These are phyloP conservation scores for Globomyces sp. DNA, from an alignment of 371 early-diverging fungal species.

Conservation along the genomic window DNA sequence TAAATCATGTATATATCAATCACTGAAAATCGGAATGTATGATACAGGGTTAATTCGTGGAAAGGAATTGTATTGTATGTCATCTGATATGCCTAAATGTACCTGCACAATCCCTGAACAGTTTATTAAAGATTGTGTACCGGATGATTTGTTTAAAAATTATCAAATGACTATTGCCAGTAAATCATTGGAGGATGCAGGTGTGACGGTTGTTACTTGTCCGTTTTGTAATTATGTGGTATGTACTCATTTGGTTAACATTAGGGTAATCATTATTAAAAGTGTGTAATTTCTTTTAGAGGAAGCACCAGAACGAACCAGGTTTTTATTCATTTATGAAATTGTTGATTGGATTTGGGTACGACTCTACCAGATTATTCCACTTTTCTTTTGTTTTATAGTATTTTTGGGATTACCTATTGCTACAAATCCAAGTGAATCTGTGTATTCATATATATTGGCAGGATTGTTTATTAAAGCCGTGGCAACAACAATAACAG, in stretches of 20 bases:
- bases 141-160: slow-evolving; percentile 18
- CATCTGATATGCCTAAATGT: slow-evolving; percentile 40
- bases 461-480: not conserved
- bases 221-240: slow-evolving; percentile 47
- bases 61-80: slow-evolving; percentile 40
- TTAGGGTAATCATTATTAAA: no score
- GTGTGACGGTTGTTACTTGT: slow-evolving; percentile 46
- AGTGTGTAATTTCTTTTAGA: not conserved
- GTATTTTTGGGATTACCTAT: no score
- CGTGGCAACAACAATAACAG: not conserved
- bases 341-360: not conserved
- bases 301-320: slow-evolving; percentile 6
- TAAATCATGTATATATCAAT: slow-evolving; percentile 44
- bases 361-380: no score
- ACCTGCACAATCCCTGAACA: slow-evolving; percentile 33
- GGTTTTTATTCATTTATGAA: not conserved
- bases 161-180: slow-evolving; percentile 49
- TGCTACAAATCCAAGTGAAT: not conserved
- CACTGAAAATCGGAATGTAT: slow-evolving; percentile 54
- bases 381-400: no score
- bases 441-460: slow-evolving; percentile 4
- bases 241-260: no score
- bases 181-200: slow-evolving; percentile 26
- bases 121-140: slow-evolving; percentile 34
- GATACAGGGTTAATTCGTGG: slow-evolving; percentile 59